A percentile compares a stretch with the other conserved stretches of the same genome.
These are phyloP conservation scores for Cytospora paraplurivora DNA, from an alignment of 2,329 filamentous ascomycete genomes.

Conservation along the genomic window DNA sequence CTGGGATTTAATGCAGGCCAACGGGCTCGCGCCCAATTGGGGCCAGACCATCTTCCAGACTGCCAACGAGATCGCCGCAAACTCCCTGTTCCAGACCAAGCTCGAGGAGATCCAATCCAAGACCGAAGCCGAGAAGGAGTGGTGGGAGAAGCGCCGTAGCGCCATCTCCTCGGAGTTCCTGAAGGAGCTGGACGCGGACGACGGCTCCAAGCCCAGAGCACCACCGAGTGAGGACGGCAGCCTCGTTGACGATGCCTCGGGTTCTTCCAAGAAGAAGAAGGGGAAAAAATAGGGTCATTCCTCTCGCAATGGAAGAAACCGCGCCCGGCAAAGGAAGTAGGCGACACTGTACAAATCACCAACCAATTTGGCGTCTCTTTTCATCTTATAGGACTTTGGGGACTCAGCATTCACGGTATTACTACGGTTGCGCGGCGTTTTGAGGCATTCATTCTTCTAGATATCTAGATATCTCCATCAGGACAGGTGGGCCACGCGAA, in stretches of 20 bases:
- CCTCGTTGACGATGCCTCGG: conserved; percentile 66
- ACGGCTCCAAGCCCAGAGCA: conserved; percentile 46
- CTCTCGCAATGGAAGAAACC: conserved; percentile 16
- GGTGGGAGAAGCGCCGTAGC: conserved; percentile 86
- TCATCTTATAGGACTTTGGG: neutral
- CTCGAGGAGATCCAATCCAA: conserved; percentile 75
- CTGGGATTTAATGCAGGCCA: no score
- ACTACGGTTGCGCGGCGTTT: conserved; percentile 28
- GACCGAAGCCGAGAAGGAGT: conserved; percentile 74
- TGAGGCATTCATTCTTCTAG: conserved; percentile 12
- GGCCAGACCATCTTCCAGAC: conserved; percentile 95
- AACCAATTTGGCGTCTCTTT: conserved; percentile 8
- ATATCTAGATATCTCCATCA: conserved; percentile 12
- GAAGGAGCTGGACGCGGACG: conserved; percentile 76
- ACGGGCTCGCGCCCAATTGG: conserved; percentile 86
- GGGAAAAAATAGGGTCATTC: conserved; percentile 56
- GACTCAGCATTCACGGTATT: conserved; percentile 25
- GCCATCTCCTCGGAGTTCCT: conserved; percentile 76
- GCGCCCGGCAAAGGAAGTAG: conserved; percentile 5
- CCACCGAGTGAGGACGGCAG: conserved; percentile 71
- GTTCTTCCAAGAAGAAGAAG: conserved; percentile 62
- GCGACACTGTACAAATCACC: conserved; percentile 24
- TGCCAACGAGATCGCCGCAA: conserved; percentile 92
- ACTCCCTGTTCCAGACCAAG: conserved; percentile 72
- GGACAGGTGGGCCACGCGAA: conserved; percentile 4